A percentile compares a stretch with the other conserved stretches of the same genome.
Evolutionary conservation across 2,329 filamentous ascomycete genomes (phyloP).

Genomic region (Amauroascus niger): DNA sequence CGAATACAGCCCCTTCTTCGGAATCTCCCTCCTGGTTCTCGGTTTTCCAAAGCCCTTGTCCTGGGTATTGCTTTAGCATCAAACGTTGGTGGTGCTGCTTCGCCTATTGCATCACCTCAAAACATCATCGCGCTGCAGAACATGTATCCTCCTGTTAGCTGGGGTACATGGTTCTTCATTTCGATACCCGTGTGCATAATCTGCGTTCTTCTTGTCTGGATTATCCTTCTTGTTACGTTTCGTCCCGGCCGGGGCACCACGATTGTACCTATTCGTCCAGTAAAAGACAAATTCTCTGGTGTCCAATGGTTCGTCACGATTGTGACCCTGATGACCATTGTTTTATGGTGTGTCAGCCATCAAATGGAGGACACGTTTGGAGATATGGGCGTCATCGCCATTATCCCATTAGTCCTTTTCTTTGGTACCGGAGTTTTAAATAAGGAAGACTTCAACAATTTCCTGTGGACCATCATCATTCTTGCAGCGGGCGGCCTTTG

Average conservation of each 20-base stretch:
- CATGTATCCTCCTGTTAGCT: conserved; percentile 84
- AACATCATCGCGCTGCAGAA: conserved; percentile 95
- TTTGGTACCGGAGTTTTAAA: conserved; percentile 93
- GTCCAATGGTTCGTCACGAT: conserved; percentile 87
- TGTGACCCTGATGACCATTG: conserved; percentile 75
- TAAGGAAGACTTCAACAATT: conserved; percentile 99
- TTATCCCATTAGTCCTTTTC: conserved; percentile 90
- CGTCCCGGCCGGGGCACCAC: conserved; percentile 72
- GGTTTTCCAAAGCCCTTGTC: conserved; percentile 91
- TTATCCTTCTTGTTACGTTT: conserved; percentile 75
- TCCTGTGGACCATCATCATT: conserved; percentile 99
- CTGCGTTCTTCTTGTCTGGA: conserved; percentile 80
- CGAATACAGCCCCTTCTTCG: conserved; percentile 68
- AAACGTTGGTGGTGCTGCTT: conserved; percentile 93
- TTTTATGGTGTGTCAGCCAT: conserved; percentile 85
- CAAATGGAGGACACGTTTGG: conserved; percentile 80
- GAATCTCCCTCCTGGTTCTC: conserved; percentile 78
- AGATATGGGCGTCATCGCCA: conserved; percentile 96
- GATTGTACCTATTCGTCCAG: conserved; percentile 81
- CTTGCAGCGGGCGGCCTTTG: conserved; percentile 87
- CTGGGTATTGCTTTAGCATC: conserved; percentile 90
- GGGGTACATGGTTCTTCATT: conserved; percentile 96
- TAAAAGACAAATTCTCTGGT: conserved; percentile 79
- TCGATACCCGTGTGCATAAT: conserved; percentile 85
- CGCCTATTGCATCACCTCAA: conserved; percentile 92